phyloP scores from a whole-genome alignment of 352 stramenopile genomes.

The Pythium rhizo-oryzae region DNA sequence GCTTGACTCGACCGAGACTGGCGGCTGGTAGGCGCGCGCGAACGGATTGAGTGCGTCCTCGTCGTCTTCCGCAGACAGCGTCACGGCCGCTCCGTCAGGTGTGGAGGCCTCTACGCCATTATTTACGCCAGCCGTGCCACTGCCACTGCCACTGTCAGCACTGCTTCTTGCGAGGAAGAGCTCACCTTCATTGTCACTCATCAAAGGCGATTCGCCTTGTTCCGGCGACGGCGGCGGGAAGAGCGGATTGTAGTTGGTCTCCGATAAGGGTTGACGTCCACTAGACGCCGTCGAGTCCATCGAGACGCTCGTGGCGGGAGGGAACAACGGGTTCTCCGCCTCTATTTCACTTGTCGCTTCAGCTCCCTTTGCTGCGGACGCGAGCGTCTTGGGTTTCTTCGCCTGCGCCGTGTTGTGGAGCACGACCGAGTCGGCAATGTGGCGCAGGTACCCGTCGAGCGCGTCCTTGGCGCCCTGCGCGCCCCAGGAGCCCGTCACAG shows the following conservation, averaged over 20 bases:
- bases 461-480: constrained; percentile 61
- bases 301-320: neutral
- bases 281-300: neutral
- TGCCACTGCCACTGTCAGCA: neutral
- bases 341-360: neutral
- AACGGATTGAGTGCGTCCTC: constrained; percentile 80
- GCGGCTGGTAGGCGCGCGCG: constrained; percentile 47
- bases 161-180: constrained; percentile 16
- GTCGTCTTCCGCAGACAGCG: constrained; percentile 31
- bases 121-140: neutral
- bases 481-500: constrained; percentile 59
- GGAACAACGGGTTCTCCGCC: constrained; percentile 14
- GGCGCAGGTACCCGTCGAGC: constrained; percentile 66
- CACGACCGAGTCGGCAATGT: constrained; percentile 62
- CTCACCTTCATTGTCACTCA: constrained; percentile 20
- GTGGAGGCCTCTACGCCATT: constrained; percentile 9
- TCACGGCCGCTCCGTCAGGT: no score
- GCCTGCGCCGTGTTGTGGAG: constrained; percentile 44
- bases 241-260: constrained; percentile 23
- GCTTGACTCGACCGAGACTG: constrained; percentile 39
- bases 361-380: no score
- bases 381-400: constrained; percentile 1
- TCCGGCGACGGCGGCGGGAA: constrained; percentile 1
- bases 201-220: neutral
- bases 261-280: neutral